Conservation (phyloP, 1,139 yeast species). For the Diutina neorugosa region DNA sequence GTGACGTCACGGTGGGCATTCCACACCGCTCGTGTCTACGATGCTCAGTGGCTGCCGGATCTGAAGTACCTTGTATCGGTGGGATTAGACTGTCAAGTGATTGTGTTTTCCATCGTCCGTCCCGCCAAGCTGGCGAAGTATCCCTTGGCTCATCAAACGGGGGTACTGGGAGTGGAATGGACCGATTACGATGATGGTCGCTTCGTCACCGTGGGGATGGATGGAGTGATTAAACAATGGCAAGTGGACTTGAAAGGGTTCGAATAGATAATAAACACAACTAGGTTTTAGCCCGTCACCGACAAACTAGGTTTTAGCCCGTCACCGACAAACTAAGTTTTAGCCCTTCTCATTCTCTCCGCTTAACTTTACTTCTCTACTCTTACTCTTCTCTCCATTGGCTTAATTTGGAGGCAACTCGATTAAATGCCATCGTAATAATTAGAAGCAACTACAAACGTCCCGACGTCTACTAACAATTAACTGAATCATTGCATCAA, state of each 20-base stretch:
- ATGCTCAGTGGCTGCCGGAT: slow-evolving; percentile 68
- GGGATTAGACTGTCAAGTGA: slow-evolving; percentile 73
- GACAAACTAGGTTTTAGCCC: too few relatives aligned
- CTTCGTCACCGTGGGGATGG: slow-evolving; percentile 66
- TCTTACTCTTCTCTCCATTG: too few relatives aligned
- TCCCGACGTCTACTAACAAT: too few relatives aligned
- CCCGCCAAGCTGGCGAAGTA: slow-evolving; percentile 69
- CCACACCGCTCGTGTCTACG: slow-evolving; percentile 73
- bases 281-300: too few relatives aligned
- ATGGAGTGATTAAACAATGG: slow-evolving; percentile 77
- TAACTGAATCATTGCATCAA: too few relatives aligned
- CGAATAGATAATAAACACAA: not conserved
- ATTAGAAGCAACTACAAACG: too few relatives aligned
- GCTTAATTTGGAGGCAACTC: too few relatives aligned
- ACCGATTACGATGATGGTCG: slow-evolving; percentile 20
- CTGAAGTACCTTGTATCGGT: slow-evolving; percentile 66
- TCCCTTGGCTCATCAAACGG: slow-evolving; percentile 80
- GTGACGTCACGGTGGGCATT: slow-evolving; percentile 92
- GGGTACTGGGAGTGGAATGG: slow-evolving; percentile 74
- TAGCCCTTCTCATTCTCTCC: too few relatives aligned
- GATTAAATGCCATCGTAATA: too few relatives aligned
- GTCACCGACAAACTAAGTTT: too few relatives aligned
- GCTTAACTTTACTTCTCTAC: too few relatives aligned
- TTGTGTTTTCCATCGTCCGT: slow-evolving; percentile 63
- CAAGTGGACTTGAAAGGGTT: slow-evolving; percentile 19